Evolutionary conservation across 2,329 filamentous ascomycete species (phyloP), one percentile per base, ranked within the genome.

Genomic region (Pseudogymnoascus sp.): DNA sequence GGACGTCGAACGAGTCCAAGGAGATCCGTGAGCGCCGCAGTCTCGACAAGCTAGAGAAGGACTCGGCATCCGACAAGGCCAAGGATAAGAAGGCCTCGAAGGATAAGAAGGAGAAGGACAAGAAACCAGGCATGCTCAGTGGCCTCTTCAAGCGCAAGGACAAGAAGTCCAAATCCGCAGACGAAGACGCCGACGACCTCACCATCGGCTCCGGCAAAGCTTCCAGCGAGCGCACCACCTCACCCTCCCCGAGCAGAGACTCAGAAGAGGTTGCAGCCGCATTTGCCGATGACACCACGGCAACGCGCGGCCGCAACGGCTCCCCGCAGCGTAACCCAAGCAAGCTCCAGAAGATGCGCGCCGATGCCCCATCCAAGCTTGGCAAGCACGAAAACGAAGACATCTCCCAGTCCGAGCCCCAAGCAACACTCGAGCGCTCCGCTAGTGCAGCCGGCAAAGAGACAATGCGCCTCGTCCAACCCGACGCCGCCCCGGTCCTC

Each of bases 41-140:
- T 72, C 79, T 96, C 53, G 92, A 96, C 67, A 87, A 86, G 64
- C 81, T 90, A 61, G 88, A 91, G 64, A 92, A 89, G 76, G 82
- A 84, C 23, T 76, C 82, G 35, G 78, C 83, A 35, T 81, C 84
- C 4, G 89, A 92, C 44, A 85, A 84, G 70, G 76, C 66, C 62
- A 89, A 90, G 74, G 89, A 93, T 60, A 88, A 90, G 68, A 89
- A 89, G 76, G 90, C 87, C 73, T 87, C 85, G 74, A 92, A 86
- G 69, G 83, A 72, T 0, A 74, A 73, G 53, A 89, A 89, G 81
- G 71, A 74, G 1, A 74, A 83, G 68, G 80, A 82, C 2, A 74
- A 74, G 68, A 74, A 74, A 69, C 76, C 81, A 1, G 81, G 82
- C 64, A 89, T 89, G 84, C 82, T 91, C 57, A 88, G 87, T 70